Base-by-base conservation (phyloP, 1,284 basidiomycete species). In the Cutaneotrichosporon mucoides region DNA sequence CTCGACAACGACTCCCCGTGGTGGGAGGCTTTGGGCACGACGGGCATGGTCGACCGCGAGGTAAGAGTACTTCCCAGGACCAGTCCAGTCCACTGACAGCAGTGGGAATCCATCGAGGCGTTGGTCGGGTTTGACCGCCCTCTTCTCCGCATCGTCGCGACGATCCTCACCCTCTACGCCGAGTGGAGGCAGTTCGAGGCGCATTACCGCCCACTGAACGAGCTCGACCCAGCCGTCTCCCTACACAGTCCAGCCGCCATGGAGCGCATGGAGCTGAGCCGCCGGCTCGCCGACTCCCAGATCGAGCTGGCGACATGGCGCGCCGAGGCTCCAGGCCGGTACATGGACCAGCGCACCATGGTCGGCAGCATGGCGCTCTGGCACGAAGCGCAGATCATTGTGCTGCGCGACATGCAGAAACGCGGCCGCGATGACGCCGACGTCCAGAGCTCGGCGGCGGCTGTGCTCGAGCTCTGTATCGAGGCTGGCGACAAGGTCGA, bases 401-500 rank as follows among this genome's bases (percentile, higher is more conserved):
- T 73, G 10, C 54, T 64, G 42, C 62, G 67, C 37, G 69, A 73
- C 57, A 61, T 71, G 56, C 58, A 67, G 50, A 65, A 63, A 15
- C 62, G 62, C 6, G 45, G 44, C 1, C 55, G 68, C 33, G 55
- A 61, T 13, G 68, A 73, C 48, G 57, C 57, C 4, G 64, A 62
- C 35, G 66, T 73, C 4, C 73, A 73, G 55, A 44, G 53, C 33
- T 62, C 63, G 33, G 74, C 70, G 1, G 53, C 56, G 50, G 69
- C 65, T n/a, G 66, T 72, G 12, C 57, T 76, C 35, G 66, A 66
- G 40, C 61, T 73, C 1, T 75, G 70, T 34, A 59, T 61, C 16
- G 64, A 67, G 33, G 70, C 67, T 2, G 71, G 72, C 2, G 72
- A 72, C 60, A 76, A 76, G 60, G 64, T 73, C 36, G 74, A 76